A percentile compares a stretch with the other conserved stretches of the same genome.
phyloP scores from a whole-genome alignment of 108 stramenopile species.

The Parmales sp. region DNA sequence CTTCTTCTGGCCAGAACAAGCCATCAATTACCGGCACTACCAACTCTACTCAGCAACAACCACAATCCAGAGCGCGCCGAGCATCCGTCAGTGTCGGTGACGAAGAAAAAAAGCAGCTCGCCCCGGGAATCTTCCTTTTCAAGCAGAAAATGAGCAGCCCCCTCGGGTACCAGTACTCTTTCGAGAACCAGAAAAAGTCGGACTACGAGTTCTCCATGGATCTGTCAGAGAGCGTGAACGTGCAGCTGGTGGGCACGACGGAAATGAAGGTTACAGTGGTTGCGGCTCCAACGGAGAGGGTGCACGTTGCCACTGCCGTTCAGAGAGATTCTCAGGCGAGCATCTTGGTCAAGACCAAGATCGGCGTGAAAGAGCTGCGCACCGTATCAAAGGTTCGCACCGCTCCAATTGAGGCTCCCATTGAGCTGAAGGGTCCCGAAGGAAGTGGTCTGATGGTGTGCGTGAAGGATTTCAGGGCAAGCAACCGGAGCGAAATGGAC shows the following conservation, averaged over 20 bases:
- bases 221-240: not conserved
- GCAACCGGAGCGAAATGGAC: not conserved
- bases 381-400: not conserved
- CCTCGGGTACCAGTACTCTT: not conserved
- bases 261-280: not conserved
- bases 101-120: not conserved
- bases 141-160: conserved; percentile 6
- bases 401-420: not conserved
- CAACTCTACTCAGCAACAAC: too few relatives aligned
- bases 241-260: not conserved
- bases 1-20: too few relatives aligned
- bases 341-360: conserved; percentile 6
- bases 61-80: too few relatives aligned
- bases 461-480: not conserved
- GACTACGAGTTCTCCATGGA: conserved; percentile 1
- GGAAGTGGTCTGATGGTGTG: not conserved
- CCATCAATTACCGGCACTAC: too few relatives aligned
- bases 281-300: not conserved
- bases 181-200: not conserved
- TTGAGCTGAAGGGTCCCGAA: not conserved
- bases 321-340: not conserved
- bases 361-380: not conserved
- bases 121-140: not conserved
- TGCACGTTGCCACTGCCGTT: not conserved
- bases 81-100: not conserved